Conservation (phyloP, 495 filamentous ascomycete genomes). For the Penicillium egyptiacum region DNA sequence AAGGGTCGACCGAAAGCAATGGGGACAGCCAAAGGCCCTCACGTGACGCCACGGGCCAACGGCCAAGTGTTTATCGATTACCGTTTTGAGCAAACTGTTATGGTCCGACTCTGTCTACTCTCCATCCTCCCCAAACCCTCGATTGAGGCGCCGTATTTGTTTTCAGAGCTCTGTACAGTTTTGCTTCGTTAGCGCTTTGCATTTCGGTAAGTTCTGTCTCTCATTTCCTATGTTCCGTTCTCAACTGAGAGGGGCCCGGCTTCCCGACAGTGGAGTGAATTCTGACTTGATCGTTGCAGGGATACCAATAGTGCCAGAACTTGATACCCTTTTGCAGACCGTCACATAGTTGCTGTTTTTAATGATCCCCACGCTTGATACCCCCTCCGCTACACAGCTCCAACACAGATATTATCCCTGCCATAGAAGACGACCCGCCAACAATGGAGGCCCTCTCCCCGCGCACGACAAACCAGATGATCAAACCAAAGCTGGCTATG, state of each 20-base stretch:
- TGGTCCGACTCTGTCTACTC: slow-evolving; percentile 25
- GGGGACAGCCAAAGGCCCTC: background rate
- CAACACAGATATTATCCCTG: slow-evolving; percentile 12
- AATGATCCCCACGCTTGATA: slow-evolving; percentile 24
- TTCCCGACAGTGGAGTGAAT: slow-evolving; percentile 24
- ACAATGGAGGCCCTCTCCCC: slow-evolving; percentile 72
- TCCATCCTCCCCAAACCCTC: slow-evolving; percentile 28
- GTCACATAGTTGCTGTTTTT: slow-evolving; percentile 19
- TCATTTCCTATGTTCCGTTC: slow-evolving; percentile 9
- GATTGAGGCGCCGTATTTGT: slow-evolving; percentile 12
- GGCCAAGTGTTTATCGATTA: slow-evolving; percentile 48
- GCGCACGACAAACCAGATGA: slow-evolving; percentile 62
- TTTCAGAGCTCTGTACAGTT: slow-evolving; percentile 29
- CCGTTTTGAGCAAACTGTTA: slow-evolving; percentile 43
- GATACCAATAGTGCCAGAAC: slow-evolving; percentile 30
- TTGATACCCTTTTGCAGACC: slow-evolving; percentile 26
- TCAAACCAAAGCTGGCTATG: slow-evolving; percentile 44
- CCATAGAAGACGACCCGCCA: slow-evolving; percentile 10
- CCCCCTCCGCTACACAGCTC: slow-evolving; percentile 22
- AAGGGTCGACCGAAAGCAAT: background rate
- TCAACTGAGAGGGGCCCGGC: slow-evolving; percentile 11
- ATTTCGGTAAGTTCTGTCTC: slow-evolving; percentile 22
- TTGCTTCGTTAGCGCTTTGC: slow-evolving; percentile 34
- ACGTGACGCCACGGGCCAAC: slow-evolving; percentile 29
- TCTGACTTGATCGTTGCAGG: slow-evolving; percentile 30